Conservation (phyloP, 768 basidiomycete species). For the Neoboletus magnificus region DNA sequence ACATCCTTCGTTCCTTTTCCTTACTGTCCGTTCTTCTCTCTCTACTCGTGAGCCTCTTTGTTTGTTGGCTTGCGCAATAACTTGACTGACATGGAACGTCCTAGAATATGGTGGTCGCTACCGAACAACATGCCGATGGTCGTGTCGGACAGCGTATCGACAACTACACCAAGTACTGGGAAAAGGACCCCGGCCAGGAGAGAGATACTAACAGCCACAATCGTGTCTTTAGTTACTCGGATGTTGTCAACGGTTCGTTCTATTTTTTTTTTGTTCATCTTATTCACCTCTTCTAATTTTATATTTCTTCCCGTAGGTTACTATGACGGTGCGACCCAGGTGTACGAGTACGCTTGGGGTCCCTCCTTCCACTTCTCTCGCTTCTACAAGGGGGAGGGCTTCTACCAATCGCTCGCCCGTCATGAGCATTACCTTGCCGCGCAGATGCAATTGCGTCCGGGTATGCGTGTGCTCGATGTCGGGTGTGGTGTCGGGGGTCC, state of each 20-base stretch:
- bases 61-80: not conserved
- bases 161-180: conserved; percentile 91
- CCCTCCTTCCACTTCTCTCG: conserved; percentile 95
- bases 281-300: not conserved
- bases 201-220: conserved; percentile 59
- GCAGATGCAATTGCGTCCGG: conserved; percentile 78
- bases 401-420: conserved; percentile 69
- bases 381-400: conserved; percentile 89
- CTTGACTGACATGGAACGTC: not conserved
- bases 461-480: conserved; percentile 96
- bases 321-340: conserved; percentile 93
- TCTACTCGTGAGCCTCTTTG: not conserved
- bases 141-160: conserved; percentile 67
- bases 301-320: conserved; percentile 55
- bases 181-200: conserved; percentile 76
- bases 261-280: not conserved
- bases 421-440: conserved; percentile 97
- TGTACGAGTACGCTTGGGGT: conserved; percentile 94
- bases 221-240: conserved; percentile 79
- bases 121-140: conserved; percentile 45
- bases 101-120: conserved; percentile 14
- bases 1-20: not conserved
- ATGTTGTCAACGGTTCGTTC: conserved; percentile 84
- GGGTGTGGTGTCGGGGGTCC: conserved; percentile 98
- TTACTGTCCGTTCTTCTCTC: not conserved